Base-by-base conservation (phyloP, 805 yeast species). In the Suhomyces emberorum region DNA sequence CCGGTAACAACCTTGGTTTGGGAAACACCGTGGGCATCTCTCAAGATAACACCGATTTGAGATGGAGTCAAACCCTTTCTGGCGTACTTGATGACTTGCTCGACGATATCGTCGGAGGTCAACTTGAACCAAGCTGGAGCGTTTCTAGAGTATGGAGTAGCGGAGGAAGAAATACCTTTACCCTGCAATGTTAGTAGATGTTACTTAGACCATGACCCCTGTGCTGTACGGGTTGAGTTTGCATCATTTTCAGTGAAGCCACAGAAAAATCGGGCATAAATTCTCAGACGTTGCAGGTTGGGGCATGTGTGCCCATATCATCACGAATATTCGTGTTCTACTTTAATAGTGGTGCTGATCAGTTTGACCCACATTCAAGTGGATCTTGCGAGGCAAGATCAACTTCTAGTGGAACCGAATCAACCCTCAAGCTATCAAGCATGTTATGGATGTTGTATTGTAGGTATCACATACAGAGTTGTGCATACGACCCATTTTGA, bases 21-120 rank as follows among this genome's bases (percentile, higher is more conserved):
- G 70, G 96, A 82, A 63, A 93, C 98, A 77, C 99, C 99, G 81
- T 93, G 98, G 62, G 98, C 93, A 78, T 93, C 99, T 82, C 99
- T 88, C 72, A 93, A 86, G 65, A 88, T 76, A 68, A 93, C 98
- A 87, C 99, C 98, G 54, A 93, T 93, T 76, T 88, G 96, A 63
- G 99, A 93, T 64, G 99, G 99, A 58, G 98, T 87, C 70, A 89
- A 78, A 89, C 99, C 99, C 83, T 93, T 93, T 80, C 97, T 89
- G 69, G 99, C 98, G 79, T 89, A 88, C 85, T 93, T 93, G 89
- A 83, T 73, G 78, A 91, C 81, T 79, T 88, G 96, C 78, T 93
- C 98, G 74, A 89, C 88, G 65, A 93, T 95, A 55, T 88, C 83
- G 55, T 89, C 97, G 57, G 95, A 72, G 48, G 96, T 78, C 63